Evolutionary conservation across 495 filamentous ascomycete species (phyloP), one percentile per base, ranked within the genome.

Genomic region (Trichoderma orchidacearum): DNA sequence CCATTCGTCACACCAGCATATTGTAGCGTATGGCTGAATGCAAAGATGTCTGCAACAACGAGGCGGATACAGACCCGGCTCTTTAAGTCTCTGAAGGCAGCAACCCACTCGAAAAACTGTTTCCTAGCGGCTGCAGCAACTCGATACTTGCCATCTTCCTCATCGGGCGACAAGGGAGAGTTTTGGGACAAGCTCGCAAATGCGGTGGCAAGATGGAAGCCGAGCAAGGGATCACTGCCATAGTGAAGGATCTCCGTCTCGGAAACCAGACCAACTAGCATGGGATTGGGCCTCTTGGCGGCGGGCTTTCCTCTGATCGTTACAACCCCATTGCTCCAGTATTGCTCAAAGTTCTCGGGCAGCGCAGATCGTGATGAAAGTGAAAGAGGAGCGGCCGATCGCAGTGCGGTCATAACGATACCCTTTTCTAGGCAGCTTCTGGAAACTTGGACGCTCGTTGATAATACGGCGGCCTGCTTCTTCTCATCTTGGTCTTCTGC

Each of bases 11-110:
- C 56, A 12, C 27, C 51, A 21, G 57, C 57, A 51, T 70, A 62
- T 58, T 77, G 67, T 5, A 81, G 62, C 1, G 72, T 72, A 50
- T 75, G 66, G 41, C 74, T 77, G 18, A 80, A 62, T 1, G 70
- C 59, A 18, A 80, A 63, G 13, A 68, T 70, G 29, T 80, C 77
- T 0, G 69, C 70, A 23, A 52, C 55, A 21, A 69, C 71, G 41
- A 78, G 68, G 15, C 79, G 70, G 15, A 81, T 55, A 8, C 51
- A 67, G 5, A 74, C 54, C 50, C 66, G 64, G 4, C 41, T 29
- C n/a, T 56, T 31, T 11, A 58, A 54, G 3, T 58, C 51, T n/a
- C 56, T 54, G 56, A 73, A 70, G 0, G 71, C 65, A 17, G 56
- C 34, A 1, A 58, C 61, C 72, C 71, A 73, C 15, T 60, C 59